Evolutionary conservation across 2,329 filamentous ascomycete species (phyloP).

Genomic region (Aureobasidium sp.): DNA sequence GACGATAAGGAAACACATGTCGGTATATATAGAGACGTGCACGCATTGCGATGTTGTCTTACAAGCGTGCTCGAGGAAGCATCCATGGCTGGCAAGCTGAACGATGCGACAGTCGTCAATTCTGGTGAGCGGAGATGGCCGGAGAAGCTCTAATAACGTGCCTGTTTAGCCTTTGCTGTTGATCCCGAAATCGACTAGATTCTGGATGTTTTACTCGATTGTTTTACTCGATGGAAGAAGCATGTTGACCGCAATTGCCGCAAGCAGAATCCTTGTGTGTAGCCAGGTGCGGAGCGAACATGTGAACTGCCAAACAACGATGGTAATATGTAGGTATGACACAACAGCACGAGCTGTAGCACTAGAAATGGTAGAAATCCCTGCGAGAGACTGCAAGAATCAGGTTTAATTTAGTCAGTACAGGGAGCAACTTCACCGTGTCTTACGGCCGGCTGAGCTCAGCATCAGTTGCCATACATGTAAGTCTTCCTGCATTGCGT

Average conservation of each 20-base stretch:
- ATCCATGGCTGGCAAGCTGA: background rate
- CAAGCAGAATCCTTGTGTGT: background rate
- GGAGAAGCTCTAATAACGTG: background rate
- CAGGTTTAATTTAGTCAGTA: background rate
- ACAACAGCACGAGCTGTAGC: background rate
- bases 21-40: background rate
- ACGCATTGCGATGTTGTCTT: too few species aligned
- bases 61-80: background rate
- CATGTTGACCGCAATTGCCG: background rate
- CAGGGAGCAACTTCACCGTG: background rate
- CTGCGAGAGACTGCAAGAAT: background rate
- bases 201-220: constrained; percentile 4
- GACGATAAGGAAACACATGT: background rate
- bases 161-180: constrained; percentile 1
- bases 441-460: background rate
- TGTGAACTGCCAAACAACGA: background rate
- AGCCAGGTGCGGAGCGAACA: background rate
- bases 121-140: background rate
- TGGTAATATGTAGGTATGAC: background rate
- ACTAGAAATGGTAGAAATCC: too few species aligned
- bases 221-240: background rate
- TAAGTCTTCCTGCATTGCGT: background rate
- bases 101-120: background rate
- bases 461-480: background rate
- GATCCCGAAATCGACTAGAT: background rate